Evolutionary conservation across 495 filamentous ascomycete species (phyloP), one percentile per base, ranked within the genome.

Genomic region (Aspergillus ellipticus): DNA sequence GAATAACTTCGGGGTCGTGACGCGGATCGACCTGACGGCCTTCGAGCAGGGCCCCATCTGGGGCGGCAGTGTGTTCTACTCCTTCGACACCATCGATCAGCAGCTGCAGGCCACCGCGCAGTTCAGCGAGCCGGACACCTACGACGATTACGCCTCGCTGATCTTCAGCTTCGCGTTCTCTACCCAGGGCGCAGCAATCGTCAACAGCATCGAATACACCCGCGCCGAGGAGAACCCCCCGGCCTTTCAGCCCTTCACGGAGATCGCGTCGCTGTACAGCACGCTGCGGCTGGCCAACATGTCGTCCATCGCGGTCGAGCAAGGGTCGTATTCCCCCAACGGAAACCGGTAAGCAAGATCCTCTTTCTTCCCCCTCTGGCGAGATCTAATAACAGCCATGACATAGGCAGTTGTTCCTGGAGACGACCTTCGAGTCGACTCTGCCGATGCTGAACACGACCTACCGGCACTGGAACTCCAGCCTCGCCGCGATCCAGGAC

Each of bases 1-100:
- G 1, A 75, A 70, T 60, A 83, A 83, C 62, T 82, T 82, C 55
- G 82, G 81, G 0, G 75, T 85, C 26, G 77, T 84, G 2, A 84
- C 81, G 2, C 70, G 72, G n/a, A 80, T 78, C 49, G 74, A 82
- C 35, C 51, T 81, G 17, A 51, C 48, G 13, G 48, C 59, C 4
- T 63, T 68, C 24, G 53, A 64, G 0, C 65, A 66, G 39, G 69
- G 66, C 6, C 45, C 62, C 2, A 35, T 81, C 15, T 80, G 70
- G 71, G 75, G 67, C 15, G 79, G 75, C 6, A 5, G 54, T 41
- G 52, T 68, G 8, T 35, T 15, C 16, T 56, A 71, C 7, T 42
- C 51, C 4, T 37, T 52, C 33, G 19, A 20, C 11, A 56, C 42
- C 59, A 56, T 57, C 9, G 42, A 63, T 58, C 17, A 53, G 68